Base-by-base conservation (phyloP, 306 rosid species). In the Boehmeria nivea region DNA sequence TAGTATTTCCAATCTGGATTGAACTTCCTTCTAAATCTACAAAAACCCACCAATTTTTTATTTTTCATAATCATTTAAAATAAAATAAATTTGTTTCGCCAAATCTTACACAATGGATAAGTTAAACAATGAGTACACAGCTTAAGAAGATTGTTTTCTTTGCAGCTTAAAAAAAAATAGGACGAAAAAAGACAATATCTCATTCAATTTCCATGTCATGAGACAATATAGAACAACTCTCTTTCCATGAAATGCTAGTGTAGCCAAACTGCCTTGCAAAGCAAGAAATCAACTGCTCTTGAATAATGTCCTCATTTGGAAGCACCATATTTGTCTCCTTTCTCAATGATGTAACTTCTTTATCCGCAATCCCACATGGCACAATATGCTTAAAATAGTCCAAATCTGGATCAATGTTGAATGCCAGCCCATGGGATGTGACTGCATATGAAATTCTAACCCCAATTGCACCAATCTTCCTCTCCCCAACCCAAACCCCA, bases 381-480 rank as follows among this genome's bases (percentile, higher is more conserved):
- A 87, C 87, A 57, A 91, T 87, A 61, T 84, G 86, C 73, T 67
- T 70, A 68, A 84, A 87, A 69, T 80, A 87, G 56, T 58, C 73
- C 71, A 91, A 64, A 81, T 91, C 85, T 59, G 89, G 93, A 77
- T 87, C 89, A 34, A 91, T 81, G 70, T 87, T 91, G 61, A 87
- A 87, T 31, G 98, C 95, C 77, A 86, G 42, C 31, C 98, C 98
- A 72, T 87, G 91, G 54, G 94, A 82, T 17, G 93, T 82, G 63
- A 91, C 70, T 59, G 94, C 95, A 71, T 39, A 54, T 0, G 95
- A 87, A 60, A 90, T 83, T 53, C 68, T 78, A 31, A 90, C 96
- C 58, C 96, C 96, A 40, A 84, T 71, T 4, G 98, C 95, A 12
- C 98, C 96, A n/a, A 84, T 82, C 76, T 87, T 91, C 63, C 84